Percentiles rank a stretch among this genome's conserved stretches.
phyloP scores from a whole-genome alignment of 192 early-diverging fungal genomes.

The Linnemannia elongata region DNA sequence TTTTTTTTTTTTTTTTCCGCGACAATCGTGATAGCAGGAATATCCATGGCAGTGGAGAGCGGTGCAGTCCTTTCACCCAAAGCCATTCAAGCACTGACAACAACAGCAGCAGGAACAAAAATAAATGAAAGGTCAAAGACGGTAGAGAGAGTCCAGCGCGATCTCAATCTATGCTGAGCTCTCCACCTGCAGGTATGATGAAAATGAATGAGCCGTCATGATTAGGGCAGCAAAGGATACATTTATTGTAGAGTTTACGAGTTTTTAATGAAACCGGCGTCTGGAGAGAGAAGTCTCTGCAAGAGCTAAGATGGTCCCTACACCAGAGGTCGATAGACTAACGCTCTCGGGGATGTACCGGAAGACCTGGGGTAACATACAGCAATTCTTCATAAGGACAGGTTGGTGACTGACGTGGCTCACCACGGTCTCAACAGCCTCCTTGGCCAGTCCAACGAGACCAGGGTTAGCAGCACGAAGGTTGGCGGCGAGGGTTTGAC shows the following conservation, averaged over 20 bases:
- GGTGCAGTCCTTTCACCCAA: neutral
- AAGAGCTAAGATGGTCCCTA: slow-evolving; percentile 34
- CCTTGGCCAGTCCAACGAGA: neutral
- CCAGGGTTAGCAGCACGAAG: neutral
- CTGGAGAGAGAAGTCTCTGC: slow-evolving; percentile 35
- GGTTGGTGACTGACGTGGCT: neutral
- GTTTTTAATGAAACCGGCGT: neutral
- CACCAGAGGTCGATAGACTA: slow-evolving; percentile 37
- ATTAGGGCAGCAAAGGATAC: neutral
- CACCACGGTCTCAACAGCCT: slow-evolving; percentile 6
- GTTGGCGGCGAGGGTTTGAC: slow-evolving; percentile 12
- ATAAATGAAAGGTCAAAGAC: too few relatives aligned
- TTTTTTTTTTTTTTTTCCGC: too few relatives aligned
- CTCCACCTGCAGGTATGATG: neutral
- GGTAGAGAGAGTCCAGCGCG: neutral
- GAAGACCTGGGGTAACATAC: slow-evolving; percentile 33
- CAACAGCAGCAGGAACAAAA: neutral
- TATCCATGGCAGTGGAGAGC: neutral
- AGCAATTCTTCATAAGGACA: slow-evolving; percentile 5
- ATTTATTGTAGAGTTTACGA: neutral
- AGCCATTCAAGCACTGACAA: neutral
- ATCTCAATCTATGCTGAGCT: neutral
- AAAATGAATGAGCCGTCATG: neutral
- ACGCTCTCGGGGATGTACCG: slow-evolving; percentile 35
- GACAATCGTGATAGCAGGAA: neutral